These are phyloP conservation scores for Suillus luteus DNA, from an alignment of 768 basidiomycete genomes.

Conservation along the genomic window DNA sequence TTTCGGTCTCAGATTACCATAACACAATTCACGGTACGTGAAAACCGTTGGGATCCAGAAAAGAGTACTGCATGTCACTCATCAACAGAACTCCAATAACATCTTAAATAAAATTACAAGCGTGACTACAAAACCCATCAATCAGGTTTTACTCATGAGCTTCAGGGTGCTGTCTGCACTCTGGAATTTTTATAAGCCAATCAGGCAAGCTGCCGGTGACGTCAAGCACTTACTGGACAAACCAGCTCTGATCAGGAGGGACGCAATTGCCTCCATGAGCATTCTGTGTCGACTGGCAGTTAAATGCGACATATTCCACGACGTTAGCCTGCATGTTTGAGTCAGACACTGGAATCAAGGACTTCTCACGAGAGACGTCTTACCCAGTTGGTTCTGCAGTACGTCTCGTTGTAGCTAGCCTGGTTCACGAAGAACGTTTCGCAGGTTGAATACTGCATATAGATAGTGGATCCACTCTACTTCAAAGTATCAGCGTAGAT, in stretches of 20 bases:
- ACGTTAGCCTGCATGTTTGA: constrained; percentile 35
- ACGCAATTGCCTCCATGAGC: constrained; percentile 54
- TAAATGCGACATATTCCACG: constrained; percentile 44
- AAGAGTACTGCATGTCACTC: neutral
- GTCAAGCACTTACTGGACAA: constrained; percentile 44
- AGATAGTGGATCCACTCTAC: constrained; percentile 13
- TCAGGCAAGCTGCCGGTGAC: neutral
- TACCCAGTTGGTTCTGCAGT: constrained; percentile 52
- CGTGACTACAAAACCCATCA: neutral
- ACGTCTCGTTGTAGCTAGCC: constrained; percentile 39
- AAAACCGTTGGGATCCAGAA: neutral
- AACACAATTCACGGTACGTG: neutral
- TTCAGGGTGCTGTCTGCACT: neutral
- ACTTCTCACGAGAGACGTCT: constrained; percentile 10
- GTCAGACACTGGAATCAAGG: neutral
- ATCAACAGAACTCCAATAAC: neutral
- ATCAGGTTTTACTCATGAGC: neutral
- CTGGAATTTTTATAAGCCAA: neutral
- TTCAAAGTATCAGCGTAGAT: neutral
- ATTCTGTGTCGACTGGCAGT: constrained; percentile 50
- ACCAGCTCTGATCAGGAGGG: constrained; percentile 48
- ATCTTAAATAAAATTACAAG: neutral
- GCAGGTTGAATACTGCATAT: constrained; percentile 45
- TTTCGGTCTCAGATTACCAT: constrained; percentile 1
- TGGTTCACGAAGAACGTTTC: constrained; percentile 53